These are phyloP conservation scores for Coelastrella sp. DNA, from an alignment of 139 green algal genomes.

Conservation along the genomic window DNA sequence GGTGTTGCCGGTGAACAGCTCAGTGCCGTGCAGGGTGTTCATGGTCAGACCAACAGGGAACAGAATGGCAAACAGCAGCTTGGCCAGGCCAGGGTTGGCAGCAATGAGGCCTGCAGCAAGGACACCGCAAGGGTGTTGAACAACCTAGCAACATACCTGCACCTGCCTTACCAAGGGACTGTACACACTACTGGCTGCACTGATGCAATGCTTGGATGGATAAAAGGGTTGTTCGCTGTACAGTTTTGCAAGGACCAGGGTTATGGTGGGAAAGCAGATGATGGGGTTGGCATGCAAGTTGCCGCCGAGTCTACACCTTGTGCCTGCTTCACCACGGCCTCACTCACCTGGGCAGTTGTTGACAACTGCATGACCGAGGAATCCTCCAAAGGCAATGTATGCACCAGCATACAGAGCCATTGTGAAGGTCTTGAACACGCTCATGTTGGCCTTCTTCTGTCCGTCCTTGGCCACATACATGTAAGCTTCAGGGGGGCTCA, in stretches of 20 bases:
- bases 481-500: conserved; percentile 51
- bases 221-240: too few species aligned
- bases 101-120: conserved; percentile 61
- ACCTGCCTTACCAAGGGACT: not conserved
- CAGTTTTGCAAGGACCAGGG: too few species aligned
- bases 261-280: too few species aligned
- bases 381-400: conserved; percentile 69
- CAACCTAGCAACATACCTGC: not conserved
- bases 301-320: too few species aligned
- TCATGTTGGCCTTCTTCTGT: conserved; percentile 43
- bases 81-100: conserved; percentile 70
- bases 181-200: too few species aligned
- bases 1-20: conserved; percentile 88
- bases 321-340: too few species aligned
- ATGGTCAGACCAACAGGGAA: conserved; percentile 82
- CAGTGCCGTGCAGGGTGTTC: conserved; percentile 73
- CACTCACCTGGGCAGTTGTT: conserved; percentile 37
- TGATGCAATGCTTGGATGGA: too few species aligned
- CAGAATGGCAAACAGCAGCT: conserved; percentile 66
- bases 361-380: conserved; percentile 57
- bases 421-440: conserved; percentile 51
- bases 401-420: conserved; percentile 63
- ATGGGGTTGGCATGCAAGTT: too few species aligned
- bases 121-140: not conserved
- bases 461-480: conserved; percentile 50